Evolutionary conservation across 768 basidiomycete species (phyloP), one percentile per base, ranked within the genome.

Genomic region (Strobilomyces echinocephalus): DNA sequence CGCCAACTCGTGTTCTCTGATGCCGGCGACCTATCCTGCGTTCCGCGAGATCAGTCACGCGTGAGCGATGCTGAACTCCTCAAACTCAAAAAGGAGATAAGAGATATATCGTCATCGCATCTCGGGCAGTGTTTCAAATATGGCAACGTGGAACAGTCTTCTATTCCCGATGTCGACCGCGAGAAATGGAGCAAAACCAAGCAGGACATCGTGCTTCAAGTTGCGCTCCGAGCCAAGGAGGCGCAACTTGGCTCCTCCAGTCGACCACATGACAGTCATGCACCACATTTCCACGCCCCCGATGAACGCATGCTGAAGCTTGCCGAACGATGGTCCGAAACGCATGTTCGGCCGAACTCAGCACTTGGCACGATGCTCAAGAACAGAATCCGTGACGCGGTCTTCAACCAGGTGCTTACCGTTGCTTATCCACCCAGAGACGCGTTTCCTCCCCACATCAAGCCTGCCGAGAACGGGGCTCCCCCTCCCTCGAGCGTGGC

Each of bases 81-180:
- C 56, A 74, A 73, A 58, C 70, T 93, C 44, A 88, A 91, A 70
- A 76, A 77, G 60, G 90, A 93, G 71, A 82, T 92, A 57, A 80
- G 85, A 65, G 86, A 85, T 63, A 82, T 85, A 49, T 59, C 66
- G 20, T 80, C 84, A 7, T 70, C 76, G 42, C 79, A 79, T 52
- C 76, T 87, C 35, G 88, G 85, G 11, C 73, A 75, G 55, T 84
- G 83, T 60, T 82, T 88, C 69, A 62, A 57, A 60, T 64, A 63
- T 55, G 68, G 59, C 21, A 61, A 56, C 60, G 50, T 55, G 62
- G 70, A 56, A 42, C 61, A 55, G 33, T 45, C 61, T 7, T 53
- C 63, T 50, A 58, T 55, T 45, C 56, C 65, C 42, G 69, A 69
- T 42, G 57, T 71, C 46, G 83, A 83, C 53, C 58, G 66, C 54